Base-by-base conservation (phyloP, 1,284 basidiomycete genomes). In the Naganishia sp. region DNA sequence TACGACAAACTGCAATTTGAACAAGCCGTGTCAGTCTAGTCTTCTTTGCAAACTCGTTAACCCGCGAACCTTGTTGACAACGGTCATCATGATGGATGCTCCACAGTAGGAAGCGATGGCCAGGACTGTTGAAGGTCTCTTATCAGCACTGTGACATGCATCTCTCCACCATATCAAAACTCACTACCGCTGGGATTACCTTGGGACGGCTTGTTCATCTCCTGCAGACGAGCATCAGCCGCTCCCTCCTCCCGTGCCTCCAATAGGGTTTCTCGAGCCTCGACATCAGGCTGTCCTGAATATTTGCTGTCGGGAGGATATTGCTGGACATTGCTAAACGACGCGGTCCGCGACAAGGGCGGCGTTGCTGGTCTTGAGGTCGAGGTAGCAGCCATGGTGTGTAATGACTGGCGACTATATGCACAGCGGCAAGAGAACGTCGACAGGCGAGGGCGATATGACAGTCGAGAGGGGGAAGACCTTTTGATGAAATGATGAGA, bases 1-100 rank as follows among this genome's bases (percentile, higher is more conserved):
- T 10, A 99, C 94, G 68, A 98, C 92, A 75, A 89, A 98, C 92
- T 95, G 70, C 55, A 66, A 69, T 36, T 43, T 46, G 66, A 43
- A 63, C 53, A 50, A 64, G 67, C 31, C 13, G 39, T 36, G 68
- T 49, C 55, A 52, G 44, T 28, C 21, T 18, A 10, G 43, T 7
- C 9, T 21, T 6, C 18, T n/a, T 11, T 21, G 33, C 10, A 36
- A 31, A 52, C 2, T 10, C 53, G 25, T 4, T 3, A 55, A 54
- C 21, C 21, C 21, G 21, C 28, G 23, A 76, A 92, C 93, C 84
- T 99, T 98, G 84, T 98, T 98, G 69, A 97, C 87, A 55, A 99
- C 86, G 0, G 96, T 99, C 96, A 99, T 99, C 65, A 94, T 83
- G 74, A 99, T 97, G 48, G 92, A 94, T 2, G 95, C 92, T 33